phyloP scores from a whole-genome alignment of 176 grass and related monocot genomes.

The Sorghum bicolor region Sorghum_bicolor_NCBIv3 NC_012870.2:74689001-74689500 shows the following conservation, averaged over 20 bases:
- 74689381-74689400: background rate
- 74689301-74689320: background rate
- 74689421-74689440: background rate
- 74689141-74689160: conserved; percentile 88
- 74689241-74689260: background rate
- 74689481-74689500: conserved; percentile 89
- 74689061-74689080: conserved; percentile 80
- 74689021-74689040: conserved; percentile 85
- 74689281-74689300: background rate
- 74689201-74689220: conserved; percentile 15
- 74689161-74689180: conserved; percentile 73
- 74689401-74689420: conserved; percentile 4
- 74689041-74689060: conserved; percentile 73
- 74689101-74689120: conserved; percentile 94
- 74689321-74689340: background rate
- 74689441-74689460: conserved; percentile 26
- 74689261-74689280: background rate
- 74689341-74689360: background rate
- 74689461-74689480: conserved; percentile 51
- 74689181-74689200: background rate
- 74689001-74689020: background rate
- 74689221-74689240: background rate
- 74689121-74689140: conserved; percentile 85
- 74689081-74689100: conserved; percentile 94
- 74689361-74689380: background rate